phyloP scores from a whole-genome alignment of 768 basidiomycete species.

The Tylopilus intermedius region DNA sequence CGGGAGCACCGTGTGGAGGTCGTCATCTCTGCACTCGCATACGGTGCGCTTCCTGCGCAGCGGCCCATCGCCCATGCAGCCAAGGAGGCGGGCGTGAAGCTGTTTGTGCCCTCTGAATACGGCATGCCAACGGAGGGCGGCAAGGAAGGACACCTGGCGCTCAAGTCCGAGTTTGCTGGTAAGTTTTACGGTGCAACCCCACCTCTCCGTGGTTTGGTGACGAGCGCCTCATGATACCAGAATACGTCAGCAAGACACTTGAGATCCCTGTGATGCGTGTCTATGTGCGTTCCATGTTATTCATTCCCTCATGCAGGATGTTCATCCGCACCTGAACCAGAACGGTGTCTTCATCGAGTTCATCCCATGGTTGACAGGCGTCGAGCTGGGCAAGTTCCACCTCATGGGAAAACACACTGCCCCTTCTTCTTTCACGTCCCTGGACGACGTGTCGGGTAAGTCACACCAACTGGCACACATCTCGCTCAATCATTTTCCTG shows the following conservation, averaged over 20 bases:
- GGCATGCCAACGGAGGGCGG: slow-evolving; percentile 33
- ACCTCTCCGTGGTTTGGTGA: not conserved
- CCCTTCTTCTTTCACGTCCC: slow-evolving; percentile 29
- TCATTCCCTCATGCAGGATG: not conserved
- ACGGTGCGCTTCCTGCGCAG: slow-evolving; percentile 24
- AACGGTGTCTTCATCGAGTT: slow-evolving; percentile 32
- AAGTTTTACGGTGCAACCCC: not conserved
- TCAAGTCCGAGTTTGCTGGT: slow-evolving; percentile 31
- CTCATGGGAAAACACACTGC: slow-evolving; percentile 31
- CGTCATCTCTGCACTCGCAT: slow-evolving; percentile 31
- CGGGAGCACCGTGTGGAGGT: slow-evolving; percentile 32
- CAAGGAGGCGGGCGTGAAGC: slow-evolving; percentile 32
- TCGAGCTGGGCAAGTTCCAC: slow-evolving; percentile 28
- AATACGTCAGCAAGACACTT: slow-evolving; percentile 22
- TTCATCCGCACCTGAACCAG: slow-evolving; percentile 15
- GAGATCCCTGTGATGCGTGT: slow-evolving; percentile 29
- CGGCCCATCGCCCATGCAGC: slow-evolving; percentile 32
- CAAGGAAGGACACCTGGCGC: slow-evolving; percentile 20
- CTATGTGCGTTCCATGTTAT: slow-evolving; percentile 23
- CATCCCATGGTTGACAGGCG: slow-evolving; percentile 28
- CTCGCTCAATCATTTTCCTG: not conserved
- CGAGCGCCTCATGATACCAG: too few relatives aligned
- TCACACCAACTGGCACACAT: not conserved
- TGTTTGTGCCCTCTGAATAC: slow-evolving; percentile 38
- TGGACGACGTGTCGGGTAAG: slow-evolving; percentile 33